phyloP scores from a whole-genome alignment of 495 filamentous ascomycete genomes.

The Penicillium argentinense region DNA sequence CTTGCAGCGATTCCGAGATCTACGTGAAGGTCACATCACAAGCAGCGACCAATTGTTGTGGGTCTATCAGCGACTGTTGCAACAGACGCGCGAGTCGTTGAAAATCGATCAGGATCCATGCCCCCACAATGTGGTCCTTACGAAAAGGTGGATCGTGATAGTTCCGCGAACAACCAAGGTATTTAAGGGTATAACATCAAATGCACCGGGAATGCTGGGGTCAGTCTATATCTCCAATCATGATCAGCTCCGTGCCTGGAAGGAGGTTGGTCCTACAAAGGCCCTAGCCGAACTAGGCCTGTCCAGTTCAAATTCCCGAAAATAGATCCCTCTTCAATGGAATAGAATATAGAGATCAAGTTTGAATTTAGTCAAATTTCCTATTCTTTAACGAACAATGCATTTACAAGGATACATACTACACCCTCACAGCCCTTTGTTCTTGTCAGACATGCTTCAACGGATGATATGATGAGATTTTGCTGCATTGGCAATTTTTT shows the following conservation, averaged over 20 bases:
- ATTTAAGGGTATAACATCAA: slow-evolving; percentile 27
- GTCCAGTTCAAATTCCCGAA: neutral
- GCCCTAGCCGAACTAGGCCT: slow-evolving; percentile 25
- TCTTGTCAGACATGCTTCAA: no score
- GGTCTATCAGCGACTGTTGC: slow-evolving; percentile 26
- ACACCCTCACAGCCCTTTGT: no score
- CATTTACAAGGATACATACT: no score
- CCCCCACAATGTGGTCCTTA: slow-evolving; percentile 44
- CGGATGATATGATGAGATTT: no score
- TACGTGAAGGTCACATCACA: neutral
- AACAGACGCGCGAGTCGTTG: slow-evolving; percentile 19
- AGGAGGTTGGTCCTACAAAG: slow-evolving; percentile 19
- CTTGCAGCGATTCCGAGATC: slow-evolving; percentile 3
- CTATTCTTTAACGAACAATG: no score
- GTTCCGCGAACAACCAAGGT: slow-evolving; percentile 29
- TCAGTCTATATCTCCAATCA: slow-evolving; percentile 33
- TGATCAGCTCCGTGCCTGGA: slow-evolving; percentile 33
- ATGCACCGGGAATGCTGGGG: slow-evolving; percentile 42
- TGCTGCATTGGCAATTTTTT: no score
- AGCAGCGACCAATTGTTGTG: slow-evolving; percentile 1
- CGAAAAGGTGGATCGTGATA: slow-evolving; percentile 39
- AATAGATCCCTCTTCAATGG: no score
- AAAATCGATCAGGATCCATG: slow-evolving; percentile 7
- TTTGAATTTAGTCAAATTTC: no score
- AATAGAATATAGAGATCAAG: no score